Evolutionary conservation across 2,329 filamentous ascomycete species (phyloP).

Genomic region (Aspergillus sp.): DNA sequence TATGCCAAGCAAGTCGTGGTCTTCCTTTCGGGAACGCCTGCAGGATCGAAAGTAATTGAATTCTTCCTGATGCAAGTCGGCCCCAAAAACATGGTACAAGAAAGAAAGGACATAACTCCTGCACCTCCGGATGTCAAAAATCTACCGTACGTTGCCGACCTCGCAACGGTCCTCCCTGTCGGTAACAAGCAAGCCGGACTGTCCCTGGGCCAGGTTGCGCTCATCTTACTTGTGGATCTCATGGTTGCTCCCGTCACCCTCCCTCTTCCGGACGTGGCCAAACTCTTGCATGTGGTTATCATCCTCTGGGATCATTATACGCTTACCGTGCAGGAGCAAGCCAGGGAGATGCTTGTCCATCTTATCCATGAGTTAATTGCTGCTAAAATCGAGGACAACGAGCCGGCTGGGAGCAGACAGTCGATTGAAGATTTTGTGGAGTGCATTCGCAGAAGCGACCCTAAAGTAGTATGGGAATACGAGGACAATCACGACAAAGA

Average conservation of each 20-base stretch:
- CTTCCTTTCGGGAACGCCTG: constrained; percentile 81
- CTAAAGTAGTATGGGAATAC: constrained; percentile 87
- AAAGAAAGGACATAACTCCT: constrained; percentile 71
- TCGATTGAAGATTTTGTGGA: constrained; percentile 87
- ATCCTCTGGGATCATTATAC: constrained; percentile 98
- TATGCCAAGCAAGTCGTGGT: constrained; percentile 98
- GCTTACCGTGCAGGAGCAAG: constrained; percentile 90
- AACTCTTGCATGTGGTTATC: constrained; percentile 85
- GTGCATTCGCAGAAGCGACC: constrained; percentile 77
- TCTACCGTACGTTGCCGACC: constrained; percentile 86
- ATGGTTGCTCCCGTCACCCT: constrained; percentile 91
- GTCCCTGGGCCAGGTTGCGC: constrained; percentile 85
- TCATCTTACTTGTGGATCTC: constrained; percentile 91
- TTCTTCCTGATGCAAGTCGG: constrained; percentile 88
- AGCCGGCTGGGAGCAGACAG: constrained; percentile 64
- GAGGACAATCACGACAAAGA: constrained; percentile 82
- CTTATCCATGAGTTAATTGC: constrained; percentile 95
- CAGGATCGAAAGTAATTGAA: constrained; percentile 89
- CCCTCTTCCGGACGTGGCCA: constrained; percentile 73
- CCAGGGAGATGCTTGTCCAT: constrained; percentile 96
- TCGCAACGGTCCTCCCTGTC: constrained; percentile 74
- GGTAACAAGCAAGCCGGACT: constrained; percentile 91
- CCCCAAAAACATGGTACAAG: constrained; percentile 95
- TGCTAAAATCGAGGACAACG: constrained; percentile 70
- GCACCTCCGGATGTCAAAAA: constrained; percentile 66